phyloP scores from a whole-genome alignment of 208 protist species.

The Leishmania amazonensis region DNA sequence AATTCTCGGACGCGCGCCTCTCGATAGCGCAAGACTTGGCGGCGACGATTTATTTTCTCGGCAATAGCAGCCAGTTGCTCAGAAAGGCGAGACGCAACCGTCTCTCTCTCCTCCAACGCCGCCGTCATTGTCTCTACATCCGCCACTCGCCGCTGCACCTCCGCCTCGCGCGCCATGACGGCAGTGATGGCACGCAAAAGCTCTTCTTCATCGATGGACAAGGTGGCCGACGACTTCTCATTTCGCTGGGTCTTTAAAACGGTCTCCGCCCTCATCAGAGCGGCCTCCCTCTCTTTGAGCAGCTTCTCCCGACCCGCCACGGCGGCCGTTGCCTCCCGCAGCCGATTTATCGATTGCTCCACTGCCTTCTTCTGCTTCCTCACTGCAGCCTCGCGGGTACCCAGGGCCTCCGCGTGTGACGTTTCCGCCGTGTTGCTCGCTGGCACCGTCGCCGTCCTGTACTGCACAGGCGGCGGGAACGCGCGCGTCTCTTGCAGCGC shows the following conservation, averaged over 20 bases:
- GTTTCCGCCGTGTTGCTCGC: neutral
- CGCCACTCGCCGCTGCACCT: slow-evolving; percentile 23
- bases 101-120: slow-evolving; percentile 45
- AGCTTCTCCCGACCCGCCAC: slow-evolving; percentile 18
- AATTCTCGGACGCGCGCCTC: slow-evolving; percentile 16
- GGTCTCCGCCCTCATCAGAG: neutral
- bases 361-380: slow-evolving; percentile 15
- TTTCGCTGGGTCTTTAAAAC: neutral
- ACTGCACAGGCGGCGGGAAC: slow-evolving; percentile 29
- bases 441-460: neutral
- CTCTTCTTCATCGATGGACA: slow-evolving; percentile 15
- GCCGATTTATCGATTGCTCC: slow-evolving; percentile 22
- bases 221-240: neutral
- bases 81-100: slow-evolving; percentile 33
- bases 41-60: slow-evolving; percentile 48
- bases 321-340: slow-evolving; percentile 25
- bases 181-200: slow-evolving; percentile 16
- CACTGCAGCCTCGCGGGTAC: slow-evolving; percentile 13
- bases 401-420: neutral
- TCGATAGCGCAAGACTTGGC: slow-evolving; percentile 16
- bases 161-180: slow-evolving; percentile 34
- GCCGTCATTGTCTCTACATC: slow-evolving; percentile 34
- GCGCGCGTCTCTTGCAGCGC: slow-evolving; percentile 8
- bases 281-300: slow-evolving; percentile 6
- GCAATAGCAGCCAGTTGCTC: slow-evolving; percentile 62